Conservation (phyloP, 768 basidiomycete genomes). For the Leucosporidium creatinivorum region DNA sequence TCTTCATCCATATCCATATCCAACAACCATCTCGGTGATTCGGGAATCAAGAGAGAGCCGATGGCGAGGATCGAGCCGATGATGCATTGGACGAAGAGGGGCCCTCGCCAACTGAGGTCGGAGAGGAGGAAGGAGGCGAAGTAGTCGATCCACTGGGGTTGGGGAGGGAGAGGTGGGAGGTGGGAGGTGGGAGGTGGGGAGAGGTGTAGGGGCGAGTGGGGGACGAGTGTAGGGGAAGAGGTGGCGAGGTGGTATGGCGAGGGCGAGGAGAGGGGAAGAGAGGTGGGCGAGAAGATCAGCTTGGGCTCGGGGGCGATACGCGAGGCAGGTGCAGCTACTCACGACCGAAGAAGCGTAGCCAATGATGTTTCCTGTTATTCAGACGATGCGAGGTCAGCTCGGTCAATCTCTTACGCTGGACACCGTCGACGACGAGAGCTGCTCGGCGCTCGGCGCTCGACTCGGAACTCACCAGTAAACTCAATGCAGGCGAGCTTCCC, state of each 20-base stretch:
- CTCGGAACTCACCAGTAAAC: conserved; percentile 51
- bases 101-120: conserved; percentile 83
- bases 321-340: too few species aligned
- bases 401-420: too few species aligned
- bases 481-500: conserved; percentile 91
- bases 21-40: conserved; percentile 90
- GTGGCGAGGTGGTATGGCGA: too few species aligned
- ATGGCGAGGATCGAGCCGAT: conserved; percentile 72
- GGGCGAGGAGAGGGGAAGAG: neutral
- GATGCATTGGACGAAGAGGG: conserved; percentile 77
- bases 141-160: conserved; percentile 78
- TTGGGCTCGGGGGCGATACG: too few species aligned
- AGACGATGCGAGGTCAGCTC: too few species aligned
- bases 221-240: neutral
- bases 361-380: conserved; percentile 59
- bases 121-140: conserved; percentile 82
- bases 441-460: too few species aligned
- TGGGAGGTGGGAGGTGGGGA: neutral
- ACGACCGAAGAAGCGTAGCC: conserved; percentile 88
- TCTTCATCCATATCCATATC: conserved; percentile 75
- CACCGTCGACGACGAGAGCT: too few species aligned
- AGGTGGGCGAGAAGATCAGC: neutral
- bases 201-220: neutral
- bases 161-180: neutral
- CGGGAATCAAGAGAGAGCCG: conserved; percentile 77